These are phyloP conservation scores for Cyberlindnera petersonii DNA, from an alignment of 805 yeast species.

Conservation along the genomic window DNA sequence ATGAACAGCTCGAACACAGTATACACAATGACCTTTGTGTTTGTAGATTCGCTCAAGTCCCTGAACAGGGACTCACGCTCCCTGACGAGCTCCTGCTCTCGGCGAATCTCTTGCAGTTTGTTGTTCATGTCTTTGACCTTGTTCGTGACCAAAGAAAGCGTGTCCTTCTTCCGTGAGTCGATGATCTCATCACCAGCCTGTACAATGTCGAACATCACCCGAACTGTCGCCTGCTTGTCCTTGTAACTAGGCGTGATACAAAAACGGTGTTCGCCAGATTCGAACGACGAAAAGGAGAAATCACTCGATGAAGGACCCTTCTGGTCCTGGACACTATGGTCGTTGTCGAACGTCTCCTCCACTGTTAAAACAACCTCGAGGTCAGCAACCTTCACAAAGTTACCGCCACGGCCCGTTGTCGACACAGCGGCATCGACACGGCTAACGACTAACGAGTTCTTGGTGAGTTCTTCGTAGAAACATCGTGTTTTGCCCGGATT, in stretches of 20 bases:
- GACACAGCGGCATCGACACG: constrained; percentile 63
- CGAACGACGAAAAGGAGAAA: constrained; percentile 78
- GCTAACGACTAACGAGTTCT: constrained; percentile 78
- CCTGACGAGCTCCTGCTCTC: constrained; percentile 62
- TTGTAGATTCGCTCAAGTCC: constrained; percentile 72
- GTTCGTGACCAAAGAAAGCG: constrained; percentile 48
- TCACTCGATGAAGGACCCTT: constrained; percentile 57
- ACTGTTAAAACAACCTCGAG: constrained; percentile 15
- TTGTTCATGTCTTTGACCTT: constrained; percentile 54
- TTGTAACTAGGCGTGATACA: constrained; percentile 60
- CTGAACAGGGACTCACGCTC: constrained; percentile 72
- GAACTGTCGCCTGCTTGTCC: constrained; percentile 44
- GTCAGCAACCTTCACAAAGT: constrained; percentile 1
- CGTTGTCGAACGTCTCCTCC: constrained; percentile 73
- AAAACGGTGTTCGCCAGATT: constrained; percentile 79
- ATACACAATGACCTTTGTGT: constrained; percentile 70
- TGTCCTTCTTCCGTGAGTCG: constrained; percentile 58
- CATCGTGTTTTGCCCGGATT: constrained; percentile 75
- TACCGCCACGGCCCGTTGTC: constrained; percentile 31
- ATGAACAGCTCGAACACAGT: constrained; percentile 67
- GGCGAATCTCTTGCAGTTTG: constrained; percentile 53
- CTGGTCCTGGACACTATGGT: constrained; percentile 74
- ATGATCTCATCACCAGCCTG: constrained; percentile 61
- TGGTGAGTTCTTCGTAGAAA: constrained; percentile 76
- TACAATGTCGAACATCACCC: constrained; percentile 71